Percentiles rank a stretch among this genome's conserved stretches.
phyloP scores from a whole-genome alignment of 163 green algal species.

The Volvox carteri region DNA sequence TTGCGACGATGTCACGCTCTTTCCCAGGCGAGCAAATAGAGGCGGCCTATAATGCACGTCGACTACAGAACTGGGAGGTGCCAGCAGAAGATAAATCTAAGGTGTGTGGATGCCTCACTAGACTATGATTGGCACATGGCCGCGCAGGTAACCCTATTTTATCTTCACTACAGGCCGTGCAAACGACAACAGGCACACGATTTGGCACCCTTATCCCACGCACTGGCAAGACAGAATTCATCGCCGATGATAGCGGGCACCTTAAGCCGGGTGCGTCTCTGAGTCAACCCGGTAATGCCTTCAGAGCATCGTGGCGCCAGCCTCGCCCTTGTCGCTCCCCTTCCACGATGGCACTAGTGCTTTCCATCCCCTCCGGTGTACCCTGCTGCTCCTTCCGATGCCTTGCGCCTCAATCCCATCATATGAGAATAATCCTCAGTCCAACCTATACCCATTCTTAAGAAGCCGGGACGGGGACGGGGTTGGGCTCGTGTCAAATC shows the following conservation, averaged over 20 bases:
- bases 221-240: constrained; percentile 59
- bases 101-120: background rate
- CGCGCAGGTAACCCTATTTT: background rate
- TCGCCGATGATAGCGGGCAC: constrained; percentile 60
- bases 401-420: too few relatives aligned
- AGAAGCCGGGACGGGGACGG: too few relatives aligned
- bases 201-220: constrained; percentile 57
- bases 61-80: constrained; percentile 57
- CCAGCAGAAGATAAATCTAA: constrained; percentile 28
- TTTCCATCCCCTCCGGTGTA: too few relatives aligned
- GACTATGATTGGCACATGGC: background rate
- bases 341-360: too few relatives aligned
- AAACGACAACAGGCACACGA: constrained; percentile 28
- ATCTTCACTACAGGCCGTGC: background rate
- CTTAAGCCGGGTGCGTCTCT: constrained; percentile 36
- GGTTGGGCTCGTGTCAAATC: too few relatives aligned
- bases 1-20: constrained; percentile 19
- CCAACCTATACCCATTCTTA: too few relatives aligned
- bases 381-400: too few relatives aligned
- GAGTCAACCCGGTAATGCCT: too few relatives aligned
- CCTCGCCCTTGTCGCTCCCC: too few relatives aligned
- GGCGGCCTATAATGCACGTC: constrained; percentile 54
- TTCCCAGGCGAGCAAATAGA: constrained; percentile 61
- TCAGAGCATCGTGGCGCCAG: too few relatives aligned
- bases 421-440: too few relatives aligned